A percentile compares a stretch with the other conserved stretches of the same genome.
These are phyloP conservation scores for Trichosporon inkin DNA, from an alignment of 1,284 basidiomycete genomes.

Conservation along the genomic window DNA sequence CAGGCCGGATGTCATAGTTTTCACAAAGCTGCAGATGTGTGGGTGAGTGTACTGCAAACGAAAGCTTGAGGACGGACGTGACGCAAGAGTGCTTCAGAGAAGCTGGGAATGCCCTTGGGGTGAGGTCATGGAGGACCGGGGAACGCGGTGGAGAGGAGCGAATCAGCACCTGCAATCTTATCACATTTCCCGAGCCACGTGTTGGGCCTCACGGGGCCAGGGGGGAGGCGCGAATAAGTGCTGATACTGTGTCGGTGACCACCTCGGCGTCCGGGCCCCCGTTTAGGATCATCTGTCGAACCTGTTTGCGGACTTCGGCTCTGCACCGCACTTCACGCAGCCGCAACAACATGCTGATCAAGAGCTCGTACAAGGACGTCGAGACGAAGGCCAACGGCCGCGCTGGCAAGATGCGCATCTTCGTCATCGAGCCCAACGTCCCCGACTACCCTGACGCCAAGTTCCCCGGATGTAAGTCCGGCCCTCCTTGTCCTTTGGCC, in stretches of 20 bases:
- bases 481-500: background rate
- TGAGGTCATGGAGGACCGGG: background rate
- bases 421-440: slow-evolving; percentile 45
- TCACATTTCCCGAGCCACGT: slow-evolving; percentile 8
- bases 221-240: background rate
- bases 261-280: background rate
- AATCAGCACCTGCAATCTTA: background rate
- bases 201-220: background rate
- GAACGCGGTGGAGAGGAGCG: background rate
- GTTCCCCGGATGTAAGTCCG: slow-evolving; percentile 46
- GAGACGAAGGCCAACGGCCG: slow-evolving; percentile 60
- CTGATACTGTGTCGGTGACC: too few species aligned
- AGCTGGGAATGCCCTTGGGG: background rate
- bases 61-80: background rate
- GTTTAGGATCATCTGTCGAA: background rate
- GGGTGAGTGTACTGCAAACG: background rate
- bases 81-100: background rate
- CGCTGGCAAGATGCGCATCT: slow-evolving; percentile 67
- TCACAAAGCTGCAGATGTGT: background rate
- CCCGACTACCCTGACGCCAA: slow-evolving; percentile 50
- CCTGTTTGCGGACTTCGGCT: background rate
- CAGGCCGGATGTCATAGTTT: background rate
- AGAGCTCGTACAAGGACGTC: slow-evolving; percentile 70
- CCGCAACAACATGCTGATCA: slow-evolving; percentile 65
- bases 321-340: background rate